Evolutionary conservation across 768 basidiomycete genomes (phyloP).

Genomic region (Russula griseocarnosa): DNA sequence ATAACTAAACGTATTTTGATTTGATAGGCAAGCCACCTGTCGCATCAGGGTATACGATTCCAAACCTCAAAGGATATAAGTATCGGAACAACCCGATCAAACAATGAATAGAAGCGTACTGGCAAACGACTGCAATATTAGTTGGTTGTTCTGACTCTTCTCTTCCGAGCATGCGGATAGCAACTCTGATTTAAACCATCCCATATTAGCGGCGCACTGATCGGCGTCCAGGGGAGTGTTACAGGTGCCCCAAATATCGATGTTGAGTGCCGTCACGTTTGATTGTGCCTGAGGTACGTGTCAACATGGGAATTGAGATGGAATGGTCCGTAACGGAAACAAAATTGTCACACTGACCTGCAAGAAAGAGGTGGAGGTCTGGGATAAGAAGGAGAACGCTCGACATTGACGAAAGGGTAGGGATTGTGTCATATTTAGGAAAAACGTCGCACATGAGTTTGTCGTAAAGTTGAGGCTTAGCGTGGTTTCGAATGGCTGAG

Average conservation of each 20-base stretch:
- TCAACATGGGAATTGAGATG: conserved; percentile 22
- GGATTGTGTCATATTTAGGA: conserved; percentile 66
- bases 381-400: conserved; percentile 63
- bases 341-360: conserved; percentile 40
- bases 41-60: conserved; percentile 61
- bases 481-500: conserved; percentile 65
- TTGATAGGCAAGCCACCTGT: conserved; percentile 53
- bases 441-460: conserved; percentile 61
- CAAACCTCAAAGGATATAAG: conserved; percentile 44
- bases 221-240: conserved; percentile 48
- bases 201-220: conserved; percentile 67
- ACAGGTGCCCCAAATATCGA: conserved; percentile 75
- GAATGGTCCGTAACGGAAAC: conserved; percentile 20
- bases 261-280: conserved; percentile 60
- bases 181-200: conserved; percentile 51
- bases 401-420: conserved; percentile 67
- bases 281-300: conserved; percentile 51
- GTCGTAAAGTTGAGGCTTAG: conserved; percentile 66
- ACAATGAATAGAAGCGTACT: conserved; percentile 40
- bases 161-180: conserved; percentile 54
- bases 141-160: conserved; percentile 46
- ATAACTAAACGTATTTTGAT: conserved; percentile 58
- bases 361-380: conserved; percentile 51
- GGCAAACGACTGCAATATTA: conserved; percentile 51
- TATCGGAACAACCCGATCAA: background rate